These are phyloP conservation scores for Ganoderma multipileum DNA, from an alignment of 1,284 basidiomycete genomes.

Conservation along the genomic window DNA sequence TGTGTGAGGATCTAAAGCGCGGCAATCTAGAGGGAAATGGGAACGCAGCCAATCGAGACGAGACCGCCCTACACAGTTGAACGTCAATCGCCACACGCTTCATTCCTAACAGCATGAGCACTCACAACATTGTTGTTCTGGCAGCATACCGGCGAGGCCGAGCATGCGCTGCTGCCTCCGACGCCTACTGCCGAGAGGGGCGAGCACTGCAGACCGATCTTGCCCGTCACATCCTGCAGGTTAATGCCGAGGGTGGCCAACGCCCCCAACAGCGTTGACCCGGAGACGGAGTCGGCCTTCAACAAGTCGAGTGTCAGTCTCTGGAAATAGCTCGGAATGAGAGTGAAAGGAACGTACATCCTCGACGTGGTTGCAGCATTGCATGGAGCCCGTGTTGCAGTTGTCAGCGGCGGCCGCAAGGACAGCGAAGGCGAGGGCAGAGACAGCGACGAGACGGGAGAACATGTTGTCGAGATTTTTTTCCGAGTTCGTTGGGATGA, in stretches of 20 bases:
- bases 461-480: slow-evolving; percentile 11
- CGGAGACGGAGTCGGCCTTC: slow-evolving; percentile 21
- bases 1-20: background rate
- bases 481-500: background rate
- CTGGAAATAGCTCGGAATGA: no score
- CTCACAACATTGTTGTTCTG: slow-evolving; percentile 30
- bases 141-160: slow-evolving; percentile 28
- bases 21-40: background rate
- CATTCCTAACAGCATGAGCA: background rate
- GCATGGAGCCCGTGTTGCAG: slow-evolving; percentile 30
- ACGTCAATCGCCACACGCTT: background rate
- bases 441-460: slow-evolving; percentile 17
- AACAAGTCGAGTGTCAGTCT: background rate
- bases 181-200: slow-evolving; percentile 26
- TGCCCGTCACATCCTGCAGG: slow-evolving; percentile 17
- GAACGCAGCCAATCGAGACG: background rate
- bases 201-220: slow-evolving; percentile 26
- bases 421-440: slow-evolving; percentile 17
- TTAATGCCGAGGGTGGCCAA: slow-evolving; percentile 14
- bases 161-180: slow-evolving; percentile 21
- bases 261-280: slow-evolving; percentile 9
- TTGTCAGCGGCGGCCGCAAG: slow-evolving; percentile 23
- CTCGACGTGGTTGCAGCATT: slow-evolving; percentile 31
- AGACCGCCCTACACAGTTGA: background rate
- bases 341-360: slow-evolving; percentile 10